A percentile compares a stretch with the other conserved stretches of the same genome.
These are phyloP conservation scores for Globomyces pollinis-pini DNA, from an alignment of 192 early-diverging fungal species.

Conservation along the genomic window DNA sequence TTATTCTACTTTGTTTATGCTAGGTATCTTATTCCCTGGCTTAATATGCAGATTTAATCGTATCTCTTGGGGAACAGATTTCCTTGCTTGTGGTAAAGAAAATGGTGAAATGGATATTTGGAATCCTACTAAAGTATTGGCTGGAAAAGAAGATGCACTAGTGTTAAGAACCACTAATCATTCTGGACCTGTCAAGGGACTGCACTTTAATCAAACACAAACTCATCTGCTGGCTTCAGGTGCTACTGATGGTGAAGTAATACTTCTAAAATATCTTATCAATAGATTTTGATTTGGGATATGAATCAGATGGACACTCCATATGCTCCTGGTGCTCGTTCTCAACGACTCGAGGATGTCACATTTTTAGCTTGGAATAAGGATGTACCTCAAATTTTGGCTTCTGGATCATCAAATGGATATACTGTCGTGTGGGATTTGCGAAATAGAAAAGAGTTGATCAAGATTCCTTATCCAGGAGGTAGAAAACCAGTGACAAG, in stretches of 20 bases:
- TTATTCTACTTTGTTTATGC: background rate
- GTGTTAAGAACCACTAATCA: no score
- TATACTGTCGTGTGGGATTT: conserved; percentile 96
- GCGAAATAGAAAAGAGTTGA: conserved; percentile 74
- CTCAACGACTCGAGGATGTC: conserved; percentile 79
- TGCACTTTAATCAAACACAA: conserved; percentile 88
- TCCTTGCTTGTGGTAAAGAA: conserved; percentile 91
- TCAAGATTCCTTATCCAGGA: conserved; percentile 58
- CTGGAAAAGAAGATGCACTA: conserved; percentile 47
- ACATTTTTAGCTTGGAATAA: conserved; percentile 89
- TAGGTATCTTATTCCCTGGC: no score
- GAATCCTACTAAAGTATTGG: conserved; percentile 69
- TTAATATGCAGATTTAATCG: conserved; percentile 73
- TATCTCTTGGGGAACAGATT: conserved; percentile 66
- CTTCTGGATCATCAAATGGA: conserved; percentile 82
- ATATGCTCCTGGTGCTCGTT: conserved; percentile 77
- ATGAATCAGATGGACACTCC: conserved; percentile 78
- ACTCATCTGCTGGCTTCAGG: conserved; percentile 82
- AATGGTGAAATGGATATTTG: conserved; percentile 87
- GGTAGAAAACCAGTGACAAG: conserved; percentile 71
- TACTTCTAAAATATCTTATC: conserved; percentile 7
- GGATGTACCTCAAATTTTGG: conserved; percentile 87
- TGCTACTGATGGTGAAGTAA: conserved; percentile 84
- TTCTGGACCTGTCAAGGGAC: conserved; percentile 79
- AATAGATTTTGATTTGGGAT: conserved; percentile 93